phyloP scores from a whole-genome alignment of 805 yeast species.

The Sugiyamaella chiloensis region DNA sequence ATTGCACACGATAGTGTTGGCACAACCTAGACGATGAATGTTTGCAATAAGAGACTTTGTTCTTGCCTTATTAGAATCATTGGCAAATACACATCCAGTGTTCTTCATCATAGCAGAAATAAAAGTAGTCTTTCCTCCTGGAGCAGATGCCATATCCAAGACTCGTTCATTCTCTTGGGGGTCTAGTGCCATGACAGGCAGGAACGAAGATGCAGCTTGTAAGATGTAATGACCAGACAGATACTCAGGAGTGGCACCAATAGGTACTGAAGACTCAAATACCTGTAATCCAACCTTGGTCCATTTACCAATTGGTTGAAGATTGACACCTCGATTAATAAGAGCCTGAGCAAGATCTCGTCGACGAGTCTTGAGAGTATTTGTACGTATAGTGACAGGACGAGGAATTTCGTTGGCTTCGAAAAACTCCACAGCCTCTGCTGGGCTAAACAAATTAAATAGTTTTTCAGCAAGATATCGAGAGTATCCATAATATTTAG shows the following conservation, averaged over 20 bases:
- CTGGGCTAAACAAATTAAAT: conserved; percentile 85
- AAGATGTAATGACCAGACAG: conserved; percentile 95
- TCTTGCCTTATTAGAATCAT: conserved; percentile 94
- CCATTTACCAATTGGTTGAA: conserved; percentile 97
- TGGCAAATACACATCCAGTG: conserved; percentile 96
- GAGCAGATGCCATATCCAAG: conserved; percentile 99
- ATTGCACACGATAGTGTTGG: conserved; percentile 93
- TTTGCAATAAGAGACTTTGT: conserved; percentile 95
- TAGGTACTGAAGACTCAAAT: conserved; percentile 98
- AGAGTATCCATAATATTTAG: conserved; percentile 91
- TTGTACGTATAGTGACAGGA: conserved; percentile 97
- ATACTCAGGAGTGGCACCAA: conserved; percentile 99
- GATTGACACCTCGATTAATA: conserved; percentile 93
- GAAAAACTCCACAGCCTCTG: conserved; percentile 96
- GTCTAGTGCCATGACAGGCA: conserved; percentile 95
- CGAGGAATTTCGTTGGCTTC: conserved; percentile 98
- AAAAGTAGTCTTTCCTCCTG: conserved; percentile 98
- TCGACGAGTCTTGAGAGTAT: conserved; percentile 90
- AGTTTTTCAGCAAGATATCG: conserved; percentile 90
- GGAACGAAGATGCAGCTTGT: conserved; percentile 97
- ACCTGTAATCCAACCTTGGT: conserved; percentile 97
- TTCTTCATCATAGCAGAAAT: conserved; percentile 95
- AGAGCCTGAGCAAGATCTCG: conserved; percentile 93
- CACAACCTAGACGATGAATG: conserved; percentile 94
- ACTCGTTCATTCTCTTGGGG: conserved; percentile 97